Conservation (phyloP, 2,329 filamentous ascomycete species). For the Xylaria arbuscula region DNA sequence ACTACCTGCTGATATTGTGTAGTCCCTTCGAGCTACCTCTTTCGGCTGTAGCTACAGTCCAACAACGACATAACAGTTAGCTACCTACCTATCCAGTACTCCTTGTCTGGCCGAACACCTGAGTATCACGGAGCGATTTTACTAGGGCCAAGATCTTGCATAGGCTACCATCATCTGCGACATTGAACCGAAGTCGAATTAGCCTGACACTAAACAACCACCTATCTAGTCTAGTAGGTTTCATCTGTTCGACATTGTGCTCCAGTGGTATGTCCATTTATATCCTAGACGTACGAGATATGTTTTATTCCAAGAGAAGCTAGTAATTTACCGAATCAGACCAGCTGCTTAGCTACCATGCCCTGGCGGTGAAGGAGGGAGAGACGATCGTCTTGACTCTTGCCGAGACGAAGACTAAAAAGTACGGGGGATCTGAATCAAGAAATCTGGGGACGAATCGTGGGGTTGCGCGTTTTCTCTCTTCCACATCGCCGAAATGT, state of each 20-base stretch:
- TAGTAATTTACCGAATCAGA: constrained; percentile 7
- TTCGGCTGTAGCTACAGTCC: constrained; percentile 6
- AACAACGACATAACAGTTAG: neutral
- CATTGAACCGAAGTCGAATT: neutral
- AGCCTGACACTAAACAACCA: neutral
- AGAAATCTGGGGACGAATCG: constrained; percentile 32
- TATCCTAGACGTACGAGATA: neutral
- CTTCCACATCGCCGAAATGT: constrained; percentile 18
- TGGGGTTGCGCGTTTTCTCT: constrained; percentile 28
- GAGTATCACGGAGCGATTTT: neutral
- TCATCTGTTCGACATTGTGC: neutral
- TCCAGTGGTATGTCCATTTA: neutral
- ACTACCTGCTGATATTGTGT: neutral
- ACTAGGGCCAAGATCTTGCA: constrained; percentile 7
- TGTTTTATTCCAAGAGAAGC: neutral
- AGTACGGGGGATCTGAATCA: constrained; percentile 29
- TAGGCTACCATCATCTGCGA: neutral
- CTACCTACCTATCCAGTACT: neutral
- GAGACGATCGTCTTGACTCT: constrained; percentile 3
- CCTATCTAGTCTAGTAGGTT: neutral
- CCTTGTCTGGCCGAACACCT: neutral
- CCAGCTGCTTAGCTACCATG: constrained; percentile 6
- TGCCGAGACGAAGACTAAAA: constrained; percentile 7
- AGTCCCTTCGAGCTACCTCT: constrained; percentile 11
- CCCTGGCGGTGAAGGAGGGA: neutral